Conservation (phyloP, 768 basidiomycete species). For the Lepiota subincarnata region DNA sequence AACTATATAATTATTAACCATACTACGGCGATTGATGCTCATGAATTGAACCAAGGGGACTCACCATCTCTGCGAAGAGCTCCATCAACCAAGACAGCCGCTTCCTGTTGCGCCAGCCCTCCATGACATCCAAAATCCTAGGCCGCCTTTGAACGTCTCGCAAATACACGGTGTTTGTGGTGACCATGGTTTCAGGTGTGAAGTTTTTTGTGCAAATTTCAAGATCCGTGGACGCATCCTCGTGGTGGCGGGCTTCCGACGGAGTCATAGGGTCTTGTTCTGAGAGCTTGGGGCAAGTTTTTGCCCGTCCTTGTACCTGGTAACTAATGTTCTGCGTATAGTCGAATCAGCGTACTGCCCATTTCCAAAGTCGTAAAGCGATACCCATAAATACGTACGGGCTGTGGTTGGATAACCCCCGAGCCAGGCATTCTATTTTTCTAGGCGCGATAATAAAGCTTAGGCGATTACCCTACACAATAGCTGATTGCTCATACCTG, state of each 20-base stretch:
- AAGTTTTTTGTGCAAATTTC: neutral
- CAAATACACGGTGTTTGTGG: neutral
- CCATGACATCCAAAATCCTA: neutral
- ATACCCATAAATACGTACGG: too few species aligned
- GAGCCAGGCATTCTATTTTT: too few species aligned
- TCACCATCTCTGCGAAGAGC: slow-evolving; percentile 6
- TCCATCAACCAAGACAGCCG: slow-evolving; percentile 1
- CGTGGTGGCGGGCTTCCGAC: neutral
- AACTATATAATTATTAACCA: neutral
- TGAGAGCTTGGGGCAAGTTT: neutral
- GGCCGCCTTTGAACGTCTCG: neutral
- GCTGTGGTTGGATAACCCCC: too few species aligned
- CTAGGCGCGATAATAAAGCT: too few species aligned
- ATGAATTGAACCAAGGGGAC: neutral
- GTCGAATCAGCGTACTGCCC: too few species aligned
- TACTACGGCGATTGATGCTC: neutral
- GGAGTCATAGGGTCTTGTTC: neutral
- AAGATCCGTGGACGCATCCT: neutral
- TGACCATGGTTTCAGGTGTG: neutral
- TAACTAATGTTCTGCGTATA: too few species aligned
- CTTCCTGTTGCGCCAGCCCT: neutral
- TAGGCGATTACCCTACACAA: neutral
- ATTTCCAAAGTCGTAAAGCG: too few species aligned
- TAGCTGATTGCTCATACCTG: neutral
- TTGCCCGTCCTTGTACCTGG: too few species aligned